Base-by-base conservation (phyloP, 768 basidiomycete genomes). In the Sporobolomyces pararoseus region DNA sequence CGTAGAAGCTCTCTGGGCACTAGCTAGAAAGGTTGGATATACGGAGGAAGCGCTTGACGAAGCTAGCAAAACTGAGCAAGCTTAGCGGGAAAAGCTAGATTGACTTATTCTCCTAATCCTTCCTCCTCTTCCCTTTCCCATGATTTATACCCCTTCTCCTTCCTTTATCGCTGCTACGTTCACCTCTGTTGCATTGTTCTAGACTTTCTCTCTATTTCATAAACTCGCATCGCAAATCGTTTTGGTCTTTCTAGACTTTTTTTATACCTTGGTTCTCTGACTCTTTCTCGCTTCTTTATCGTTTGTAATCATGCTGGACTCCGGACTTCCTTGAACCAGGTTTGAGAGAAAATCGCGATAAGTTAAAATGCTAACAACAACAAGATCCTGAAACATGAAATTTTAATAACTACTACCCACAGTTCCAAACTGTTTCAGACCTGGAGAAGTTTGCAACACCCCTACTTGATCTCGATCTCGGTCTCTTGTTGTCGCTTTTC, bases 61-160 rank as follows among this genome's bases (percentile, higher is more conserved):
- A n/a, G 34, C 39, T 7, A 7, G n/a, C 7, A 17, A 17, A 39
- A 35, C 29, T 23, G 31, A 54, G 19, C 31, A 54, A 34, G 17
- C 53, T 29, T 54, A 58, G 55, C n/a, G n/a, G n/a, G n/a, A 44
- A 57, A 35, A 14, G n/a, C 55, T 57, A 46, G 58, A 59, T 46
- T 55, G 32, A 35, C 53, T 34, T 27, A n/a, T n/a, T n/a, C n/a
- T 31, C 52, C 14, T 29, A 53, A 34, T 34, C 14, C n/a, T n/a
- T n/a, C 34, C 23, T 34, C 53, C 39, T 17, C 31, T 52, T 52
- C 51, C 46, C 46, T n/a, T n/a, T 47, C 46, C n/a, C 46, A 17
- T 47, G 46, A n/a, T 47, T 47, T 47, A 42, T 9, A 42, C 39
- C n/a, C n/a, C n/a, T n/a, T n/a, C n/a, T n/a, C n/a, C n/a, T n/a